These are phyloP conservation scores for Macaranga tanarius DNA, from an alignment of 441 rosid genomes.

Conservation along the genomic window DNA sequence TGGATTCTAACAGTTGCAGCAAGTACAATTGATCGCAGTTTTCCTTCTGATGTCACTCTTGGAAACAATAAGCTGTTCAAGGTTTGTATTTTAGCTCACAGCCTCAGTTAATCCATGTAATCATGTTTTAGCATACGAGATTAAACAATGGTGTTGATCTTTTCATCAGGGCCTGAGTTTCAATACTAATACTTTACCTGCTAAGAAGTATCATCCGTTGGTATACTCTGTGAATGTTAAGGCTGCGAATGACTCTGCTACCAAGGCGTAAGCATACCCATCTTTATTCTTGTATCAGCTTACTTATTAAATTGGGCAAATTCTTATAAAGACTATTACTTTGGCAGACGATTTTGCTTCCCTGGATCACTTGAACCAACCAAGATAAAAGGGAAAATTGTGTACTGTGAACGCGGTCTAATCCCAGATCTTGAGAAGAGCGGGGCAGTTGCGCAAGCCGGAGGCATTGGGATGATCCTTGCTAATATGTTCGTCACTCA, in stretches of 20 bases:
- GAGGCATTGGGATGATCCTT: constrained; percentile 42
- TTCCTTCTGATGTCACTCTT: constrained; percentile 51
- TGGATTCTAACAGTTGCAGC: constrained; percentile 81
- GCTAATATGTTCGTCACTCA: neutral
- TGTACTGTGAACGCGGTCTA: constrained; percentile 22
- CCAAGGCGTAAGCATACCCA: constrained; percentile 29
- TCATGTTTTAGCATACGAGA: too few relatives aligned
- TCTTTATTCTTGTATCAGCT: too few relatives aligned
- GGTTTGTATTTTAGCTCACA: constrained; percentile 6
- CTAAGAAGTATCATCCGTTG: constrained; percentile 17
- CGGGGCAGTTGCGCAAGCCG: constrained; percentile 18
- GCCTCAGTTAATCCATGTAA: too few relatives aligned
- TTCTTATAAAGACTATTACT: neutral
- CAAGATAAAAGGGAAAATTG: constrained; percentile 37
- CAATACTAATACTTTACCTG: constrained; percentile 19
- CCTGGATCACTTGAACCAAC: constrained; percentile 28
- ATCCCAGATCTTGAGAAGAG: constrained; percentile 14
- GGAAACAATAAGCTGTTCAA: constrained; percentile 37
- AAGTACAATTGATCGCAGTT: constrained; percentile 66
- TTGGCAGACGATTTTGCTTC: constrained; percentile 26
- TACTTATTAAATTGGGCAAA: neutral
- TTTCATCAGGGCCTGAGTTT: constrained; percentile 23
- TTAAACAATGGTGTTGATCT: too few relatives aligned
- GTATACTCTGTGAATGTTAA: constrained; percentile 24
- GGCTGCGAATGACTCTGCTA: constrained; percentile 2